Evolutionary conservation across 2,329 filamentous ascomycete genomes (phyloP).

Genomic region (Clarireedia hainanense): DNA sequence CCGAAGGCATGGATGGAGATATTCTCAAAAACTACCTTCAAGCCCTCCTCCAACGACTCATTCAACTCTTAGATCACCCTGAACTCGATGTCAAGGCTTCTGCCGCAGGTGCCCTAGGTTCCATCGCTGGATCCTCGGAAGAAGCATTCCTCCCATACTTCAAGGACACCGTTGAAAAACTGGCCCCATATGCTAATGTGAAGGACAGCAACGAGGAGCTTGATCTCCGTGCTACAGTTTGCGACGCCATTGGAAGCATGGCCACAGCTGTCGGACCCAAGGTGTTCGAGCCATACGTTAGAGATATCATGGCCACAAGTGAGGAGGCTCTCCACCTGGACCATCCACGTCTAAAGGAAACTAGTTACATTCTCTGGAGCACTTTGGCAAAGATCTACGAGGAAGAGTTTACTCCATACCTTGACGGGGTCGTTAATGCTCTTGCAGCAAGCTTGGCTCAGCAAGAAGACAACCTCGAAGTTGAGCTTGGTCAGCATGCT

Average conservation of each 20-base stretch:
- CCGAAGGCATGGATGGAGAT: slow-evolving; percentile 74
- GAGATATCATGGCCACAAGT: slow-evolving; percentile 83
- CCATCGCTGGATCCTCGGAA: slow-evolving; percentile 79
- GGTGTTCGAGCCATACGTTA: slow-evolving; percentile 84
- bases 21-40: slow-evolving; percentile 76
- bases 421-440: slow-evolving; percentile 68
- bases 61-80: slow-evolving; percentile 72
- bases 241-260: slow-evolving; percentile 90
- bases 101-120: slow-evolving; percentile 81
- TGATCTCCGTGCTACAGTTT: slow-evolving; percentile 79
- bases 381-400: slow-evolving; percentile 90
- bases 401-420: slow-evolving; percentile 71
- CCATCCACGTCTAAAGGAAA: slow-evolving; percentile 87
- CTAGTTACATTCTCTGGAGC: slow-evolving; percentile 95
- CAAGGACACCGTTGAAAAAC: slow-evolving; percentile 79
- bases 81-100: slow-evolving; percentile 87
- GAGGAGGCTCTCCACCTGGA: slow-evolving; percentile 85
- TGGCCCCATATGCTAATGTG: slow-evolving; percentile 74
- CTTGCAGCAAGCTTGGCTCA: slow-evolving; percentile 81
- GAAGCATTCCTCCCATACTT: slow-evolving; percentile 87
- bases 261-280: slow-evolving; percentile 78
- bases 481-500: slow-evolving; percentile 66
- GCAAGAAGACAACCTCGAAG: slow-evolving; percentile 75
- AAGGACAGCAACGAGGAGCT: slow-evolving; percentile 88
- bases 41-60: slow-evolving; percentile 77